These are phyloP conservation scores for Pouteria campechiana DNA, from an alignment of 179 eudicot genomes.

Conservation along the genomic window DNA sequence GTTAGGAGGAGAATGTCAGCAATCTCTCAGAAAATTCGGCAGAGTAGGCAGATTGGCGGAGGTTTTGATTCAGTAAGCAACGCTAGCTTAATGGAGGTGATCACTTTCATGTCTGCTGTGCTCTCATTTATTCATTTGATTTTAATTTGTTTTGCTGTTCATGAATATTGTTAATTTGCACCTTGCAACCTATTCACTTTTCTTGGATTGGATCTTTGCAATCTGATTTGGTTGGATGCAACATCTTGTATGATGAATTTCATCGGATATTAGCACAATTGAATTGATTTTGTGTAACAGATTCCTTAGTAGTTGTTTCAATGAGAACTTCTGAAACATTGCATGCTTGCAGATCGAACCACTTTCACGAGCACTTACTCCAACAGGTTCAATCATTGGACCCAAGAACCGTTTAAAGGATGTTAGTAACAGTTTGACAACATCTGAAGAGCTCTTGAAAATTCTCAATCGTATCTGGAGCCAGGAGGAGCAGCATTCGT, in stretches of 20 bases:
- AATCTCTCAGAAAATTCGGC: conserved; percentile 30
- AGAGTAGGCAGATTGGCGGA: conserved; percentile 21
- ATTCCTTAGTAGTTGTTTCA: too few relatives aligned
- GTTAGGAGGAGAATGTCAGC: conserved; percentile 40
- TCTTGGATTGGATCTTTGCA: too few relatives aligned
- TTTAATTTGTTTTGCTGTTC: too few relatives aligned
- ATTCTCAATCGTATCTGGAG: conserved; percentile 73
- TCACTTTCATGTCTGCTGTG: too few relatives aligned
- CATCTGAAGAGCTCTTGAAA: conserved; percentile 86
- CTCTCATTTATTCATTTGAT: too few relatives aligned
- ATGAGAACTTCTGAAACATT: too few relatives aligned
- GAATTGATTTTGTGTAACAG: too few relatives aligned
- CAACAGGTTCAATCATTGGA: conserved; percentile 22
- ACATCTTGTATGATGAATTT: too few relatives aligned
- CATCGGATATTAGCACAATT: too few relatives aligned
- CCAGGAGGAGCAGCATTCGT: conserved; percentile 58
- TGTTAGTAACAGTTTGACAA: conserved; percentile 69
- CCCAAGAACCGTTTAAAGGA: conserved; percentile 58
- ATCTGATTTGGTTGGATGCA: too few relatives aligned
- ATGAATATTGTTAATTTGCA: too few relatives aligned
- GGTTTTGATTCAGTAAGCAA: conserved; percentile 57
- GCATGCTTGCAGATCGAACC: conserved; percentile 53
- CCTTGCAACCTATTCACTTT: too few relatives aligned
- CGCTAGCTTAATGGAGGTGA: conserved; percentile 89
- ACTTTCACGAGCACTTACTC: conserved; percentile 39